Conservation (phyloP, 116 monocot species). For the Phalaenopsis hybrid region DNA sequence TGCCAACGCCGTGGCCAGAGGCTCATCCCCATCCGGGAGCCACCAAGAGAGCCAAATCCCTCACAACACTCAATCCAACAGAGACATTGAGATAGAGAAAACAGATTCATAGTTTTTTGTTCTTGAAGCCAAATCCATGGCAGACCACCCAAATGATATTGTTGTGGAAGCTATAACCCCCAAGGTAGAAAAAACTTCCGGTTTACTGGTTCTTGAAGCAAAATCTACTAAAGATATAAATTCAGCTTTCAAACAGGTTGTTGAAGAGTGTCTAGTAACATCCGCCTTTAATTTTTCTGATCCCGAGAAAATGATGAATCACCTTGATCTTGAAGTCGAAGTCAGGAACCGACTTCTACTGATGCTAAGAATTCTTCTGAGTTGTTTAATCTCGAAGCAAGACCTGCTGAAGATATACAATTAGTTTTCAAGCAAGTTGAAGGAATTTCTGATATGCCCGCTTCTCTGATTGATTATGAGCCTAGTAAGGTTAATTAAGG, state of each 20-base stretch:
- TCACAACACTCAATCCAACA: neutral
- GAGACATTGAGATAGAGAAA: conserved; percentile 1
- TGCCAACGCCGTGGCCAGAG: too few species aligned
- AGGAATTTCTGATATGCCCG: neutral
- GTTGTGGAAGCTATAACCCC: neutral
- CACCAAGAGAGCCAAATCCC: too few species aligned
- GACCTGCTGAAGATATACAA: conserved; percentile 33
- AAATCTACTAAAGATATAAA: conserved; percentile 32
- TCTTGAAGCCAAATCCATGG: conserved; percentile 25
- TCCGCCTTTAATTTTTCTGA: neutral
- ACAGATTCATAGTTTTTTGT: conserved; percentile 1
- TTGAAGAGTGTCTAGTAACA: neutral
- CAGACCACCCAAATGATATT: conserved; percentile 18
- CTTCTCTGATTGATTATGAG: neutral
- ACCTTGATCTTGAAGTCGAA: neutral
- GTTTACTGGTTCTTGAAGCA: conserved; percentile 25
- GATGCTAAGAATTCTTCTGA: neutral
- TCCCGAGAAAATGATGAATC: neutral
- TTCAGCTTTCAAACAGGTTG: conserved; percentile 12
- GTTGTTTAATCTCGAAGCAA: conserved; percentile 31
- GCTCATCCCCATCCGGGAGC: too few species aligned
- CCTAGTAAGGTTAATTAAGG: too few species aligned
- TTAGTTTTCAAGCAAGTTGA: conserved; percentile 13
- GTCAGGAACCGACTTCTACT: neutral
- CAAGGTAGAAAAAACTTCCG: conserved; percentile 4